Conservation (phyloP, 257 asterid species). For the Anisodus tanguticus region DNA sequence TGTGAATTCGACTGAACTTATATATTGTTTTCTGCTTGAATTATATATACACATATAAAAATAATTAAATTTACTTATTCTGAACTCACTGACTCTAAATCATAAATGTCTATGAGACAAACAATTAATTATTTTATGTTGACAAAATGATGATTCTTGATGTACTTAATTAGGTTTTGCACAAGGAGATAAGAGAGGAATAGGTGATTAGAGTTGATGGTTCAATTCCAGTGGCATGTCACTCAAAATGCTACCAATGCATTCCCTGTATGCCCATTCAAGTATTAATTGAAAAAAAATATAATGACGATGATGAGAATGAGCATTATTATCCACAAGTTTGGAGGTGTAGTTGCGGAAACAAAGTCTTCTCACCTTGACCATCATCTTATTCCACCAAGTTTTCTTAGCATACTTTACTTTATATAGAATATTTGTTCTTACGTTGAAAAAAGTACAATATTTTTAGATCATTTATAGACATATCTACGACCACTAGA, state of each 20-base stretch:
- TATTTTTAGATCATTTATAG: neutral
- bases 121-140: neutral
- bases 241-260: slow-evolving; percentile 5
- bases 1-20: neutral
- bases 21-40: neutral
- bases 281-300: slow-evolving; percentile 20
- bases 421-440: neutral
- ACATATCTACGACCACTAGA: neutral
- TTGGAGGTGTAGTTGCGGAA: neutral
- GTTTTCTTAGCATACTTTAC: too few species aligned
- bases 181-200: neutral
- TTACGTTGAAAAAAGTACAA: neutral
- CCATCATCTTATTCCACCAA: neutral
- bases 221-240: neutral
- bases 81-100: neutral
- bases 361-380: neutral
- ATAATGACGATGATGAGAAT: neutral
- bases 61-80: too few species aligned
- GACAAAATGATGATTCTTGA: neutral
- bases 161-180: neutral
- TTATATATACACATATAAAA: neutral
- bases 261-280: neutral
- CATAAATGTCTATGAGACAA: neutral
- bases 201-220: slow-evolving; percentile 13
- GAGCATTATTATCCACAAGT: slow-evolving; percentile 6